Conservation (phyloP, 169 alveolate genomes). For the Eimeria tenella region DNA sequence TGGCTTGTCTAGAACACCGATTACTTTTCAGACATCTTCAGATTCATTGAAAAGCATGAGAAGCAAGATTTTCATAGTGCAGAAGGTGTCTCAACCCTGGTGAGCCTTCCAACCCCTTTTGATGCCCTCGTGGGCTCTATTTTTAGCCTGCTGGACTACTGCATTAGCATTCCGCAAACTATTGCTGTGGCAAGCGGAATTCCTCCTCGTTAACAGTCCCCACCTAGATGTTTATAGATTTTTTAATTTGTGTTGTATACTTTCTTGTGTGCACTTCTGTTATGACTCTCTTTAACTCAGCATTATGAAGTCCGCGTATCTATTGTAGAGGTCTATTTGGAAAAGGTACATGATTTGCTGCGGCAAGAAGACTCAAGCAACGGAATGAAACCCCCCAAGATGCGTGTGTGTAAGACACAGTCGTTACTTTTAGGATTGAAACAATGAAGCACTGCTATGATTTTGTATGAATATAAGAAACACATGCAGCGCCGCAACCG, state of each 20-base stretch:
- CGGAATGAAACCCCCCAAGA: slow-evolving; percentile 22
- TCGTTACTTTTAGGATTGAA: background rate
- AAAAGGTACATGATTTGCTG: slow-evolving; percentile 55
- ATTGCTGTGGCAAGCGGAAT: too few species aligned
- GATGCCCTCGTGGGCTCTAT: too few species aligned
- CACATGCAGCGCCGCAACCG: background rate
- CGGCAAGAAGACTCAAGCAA: slow-evolving; percentile 2
- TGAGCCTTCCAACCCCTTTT: background rate
- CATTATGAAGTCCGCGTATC: slow-evolving; percentile 67
- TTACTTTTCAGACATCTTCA: slow-evolving; percentile 36
- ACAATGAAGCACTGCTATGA: too few species aligned
- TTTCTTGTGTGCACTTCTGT: background rate
- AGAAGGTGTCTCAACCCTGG: slow-evolving; percentile 14
- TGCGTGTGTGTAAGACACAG: slow-evolving; percentile 69
- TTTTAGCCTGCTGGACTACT: too few species aligned
- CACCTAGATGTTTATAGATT: too few species aligned
- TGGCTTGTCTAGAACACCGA: background rate
- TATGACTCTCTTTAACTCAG: slow-evolving; percentile 6
- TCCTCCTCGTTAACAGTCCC: too few species aligned
- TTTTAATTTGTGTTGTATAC: too few species aligned
- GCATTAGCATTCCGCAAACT: too few species aligned
- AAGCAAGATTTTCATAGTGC: background rate
- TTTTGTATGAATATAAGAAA: background rate
- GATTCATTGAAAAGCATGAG: slow-evolving; percentile 44
- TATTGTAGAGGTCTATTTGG: slow-evolving; percentile 65